Percentiles rank a stretch among this genome's conserved stretches.
These are phyloP conservation scores for Cladophialophora yegresii DNA, from an alignment of 2,329 filamentous ascomycete species.

Conservation along the genomic window DNA sequence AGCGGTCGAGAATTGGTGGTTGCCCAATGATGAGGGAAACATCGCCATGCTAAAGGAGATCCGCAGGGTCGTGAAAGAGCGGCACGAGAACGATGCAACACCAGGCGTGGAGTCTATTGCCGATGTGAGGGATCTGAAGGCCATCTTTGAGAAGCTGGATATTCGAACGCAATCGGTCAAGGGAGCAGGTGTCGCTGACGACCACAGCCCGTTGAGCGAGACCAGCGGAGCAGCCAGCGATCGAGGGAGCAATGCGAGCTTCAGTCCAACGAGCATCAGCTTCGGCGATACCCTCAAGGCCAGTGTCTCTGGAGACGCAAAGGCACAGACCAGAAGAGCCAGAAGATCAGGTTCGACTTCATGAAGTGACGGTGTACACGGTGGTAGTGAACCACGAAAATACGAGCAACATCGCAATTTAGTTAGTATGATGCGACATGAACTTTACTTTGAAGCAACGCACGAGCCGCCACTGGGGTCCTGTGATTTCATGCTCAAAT, in stretches of 20 bases:
- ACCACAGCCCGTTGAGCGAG: constrained; percentile 25
- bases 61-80: constrained; percentile 77
- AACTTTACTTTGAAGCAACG: not conserved
- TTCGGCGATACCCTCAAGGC: constrained; percentile 9
- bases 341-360: not conserved
- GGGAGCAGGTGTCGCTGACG: constrained; percentile 3
- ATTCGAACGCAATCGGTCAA: constrained; percentile 47
- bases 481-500: too few relatives aligned
- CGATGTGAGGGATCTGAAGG: constrained; percentile 72
- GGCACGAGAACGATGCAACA: constrained; percentile 52
- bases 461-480: too few relatives aligned
- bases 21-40: constrained; percentile 77
- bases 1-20: constrained; percentile 80
- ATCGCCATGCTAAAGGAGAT: constrained; percentile 73
- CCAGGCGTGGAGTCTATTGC: constrained; percentile 20
- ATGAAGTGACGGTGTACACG: not conserved
- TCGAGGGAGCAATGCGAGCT: constrained; percentile 25
- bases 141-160: constrained; percentile 67
- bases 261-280: constrained; percentile 26
- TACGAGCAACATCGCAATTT: not conserved
- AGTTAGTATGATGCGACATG: not conserved
- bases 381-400: not conserved
- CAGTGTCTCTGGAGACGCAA: not conserved
- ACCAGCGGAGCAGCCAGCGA: constrained; percentile 21
- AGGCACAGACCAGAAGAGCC: not conserved